A percentile compares a stretch with the other conserved stretches of the same genome.
Conservation (phyloP, 495 filamentous ascomycete species). For the Penicillium nucicola region DNA sequence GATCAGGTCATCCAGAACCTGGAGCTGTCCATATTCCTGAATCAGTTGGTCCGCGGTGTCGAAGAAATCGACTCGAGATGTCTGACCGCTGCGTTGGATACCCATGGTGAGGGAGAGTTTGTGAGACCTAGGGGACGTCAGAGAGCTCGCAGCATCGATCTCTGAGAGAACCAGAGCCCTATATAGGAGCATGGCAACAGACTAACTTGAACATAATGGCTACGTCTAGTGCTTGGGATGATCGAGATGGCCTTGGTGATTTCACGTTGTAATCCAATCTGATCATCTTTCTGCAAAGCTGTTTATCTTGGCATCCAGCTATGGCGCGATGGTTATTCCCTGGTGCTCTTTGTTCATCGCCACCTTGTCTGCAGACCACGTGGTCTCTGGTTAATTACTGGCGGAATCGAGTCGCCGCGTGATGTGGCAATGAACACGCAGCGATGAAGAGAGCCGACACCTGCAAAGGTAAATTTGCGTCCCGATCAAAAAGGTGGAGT, state of each 20-base stretch:
- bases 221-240: background rate
- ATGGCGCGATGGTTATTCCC: background rate
- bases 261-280: background rate
- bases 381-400: background rate
- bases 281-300: background rate
- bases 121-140: no score
- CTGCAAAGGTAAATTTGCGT: background rate
- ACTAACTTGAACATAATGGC: no score
- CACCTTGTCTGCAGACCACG: background rate
- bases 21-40: constrained; percentile 33
- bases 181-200: no score
- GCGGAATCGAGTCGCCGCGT: background rate
- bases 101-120: no score
- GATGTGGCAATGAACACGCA: background rate
- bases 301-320: background rate
- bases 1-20: constrained; percentile 47
- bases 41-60: background rate
- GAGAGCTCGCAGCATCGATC: no score
- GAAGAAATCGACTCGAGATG: background rate
- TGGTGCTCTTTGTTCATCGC: background rate
- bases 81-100: no score
- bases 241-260: background rate
- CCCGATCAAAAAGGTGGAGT: background rate
- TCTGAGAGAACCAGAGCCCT: no score
- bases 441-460: background rate